A percentile compares a stretch with the other conserved stretches of the same genome.
Evolutionary conservation across 1,139 yeast species (phyloP).

Genomic region (Arxiozyma heterogenica): DNA sequence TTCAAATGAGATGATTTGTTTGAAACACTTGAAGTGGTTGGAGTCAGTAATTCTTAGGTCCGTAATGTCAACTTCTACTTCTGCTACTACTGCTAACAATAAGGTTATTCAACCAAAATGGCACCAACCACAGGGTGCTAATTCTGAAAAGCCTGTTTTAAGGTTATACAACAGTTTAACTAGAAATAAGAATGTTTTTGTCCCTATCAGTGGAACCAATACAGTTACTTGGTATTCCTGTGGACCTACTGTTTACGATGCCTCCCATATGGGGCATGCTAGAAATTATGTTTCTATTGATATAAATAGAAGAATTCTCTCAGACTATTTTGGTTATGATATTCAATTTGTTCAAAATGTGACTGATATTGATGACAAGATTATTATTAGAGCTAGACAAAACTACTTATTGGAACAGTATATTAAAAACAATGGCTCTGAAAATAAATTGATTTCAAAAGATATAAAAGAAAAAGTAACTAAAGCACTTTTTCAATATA

Average conservation of each 20-base stretch:
- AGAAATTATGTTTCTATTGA: conserved; percentile 93
- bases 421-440: conserved; percentile 22
- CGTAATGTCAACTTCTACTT: conserved; percentile 8
- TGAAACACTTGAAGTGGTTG: neutral
- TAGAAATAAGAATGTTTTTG: conserved; percentile 65
- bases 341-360: conserved; percentile 87
- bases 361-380: conserved; percentile 95
- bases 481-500: conserved; percentile 42
- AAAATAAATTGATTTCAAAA: conserved; percentile 19
- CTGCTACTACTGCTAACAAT: conserved; percentile 10
- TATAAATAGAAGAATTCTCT: conserved; percentile 78
- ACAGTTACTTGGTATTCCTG: conserved; percentile 92
- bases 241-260: conserved; percentile 98
- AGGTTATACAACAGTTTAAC: conserved; percentile 76
- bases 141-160: conserved; percentile 29
- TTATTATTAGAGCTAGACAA: conserved; percentile 90
- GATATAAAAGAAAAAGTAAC: conserved; percentile 34
- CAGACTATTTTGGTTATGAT: conserved; percentile 85
- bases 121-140: conserved; percentile 30
- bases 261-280: conserved; percentile 99
- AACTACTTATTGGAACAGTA: conserved; percentile 64
- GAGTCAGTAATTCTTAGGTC: neutral
- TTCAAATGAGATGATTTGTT: neutral
- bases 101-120: conserved; percentile 39
- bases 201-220: conserved; percentile 48